Percentiles rank a stretch among this genome's conserved stretches.
Evolutionary conservation across 2,329 filamentous ascomycete species (phyloP).

Genomic region (Trichoderma breve): DNA sequence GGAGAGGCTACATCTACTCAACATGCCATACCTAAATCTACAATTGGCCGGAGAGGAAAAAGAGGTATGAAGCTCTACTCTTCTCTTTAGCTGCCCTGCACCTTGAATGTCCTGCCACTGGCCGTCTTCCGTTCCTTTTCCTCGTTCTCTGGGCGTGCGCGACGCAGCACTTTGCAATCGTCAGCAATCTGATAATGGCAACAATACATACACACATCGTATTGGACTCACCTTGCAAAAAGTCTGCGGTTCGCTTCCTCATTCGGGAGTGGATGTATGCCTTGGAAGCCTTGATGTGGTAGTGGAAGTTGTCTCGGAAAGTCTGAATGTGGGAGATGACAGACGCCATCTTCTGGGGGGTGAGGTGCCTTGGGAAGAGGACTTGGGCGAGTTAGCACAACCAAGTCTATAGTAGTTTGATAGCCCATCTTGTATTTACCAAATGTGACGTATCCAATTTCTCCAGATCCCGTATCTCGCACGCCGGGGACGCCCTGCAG

Average conservation of each 20-base stretch:
- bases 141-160: constrained; percentile 91
- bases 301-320: constrained; percentile 99
- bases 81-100: constrained; percentile 38
- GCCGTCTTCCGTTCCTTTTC: constrained; percentile 98
- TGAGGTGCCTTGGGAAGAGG: constrained; percentile 92
- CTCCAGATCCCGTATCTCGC: constrained; percentile 69
- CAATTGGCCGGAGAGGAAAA: not conserved
- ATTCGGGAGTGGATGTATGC: constrained; percentile 98
- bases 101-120: constrained; percentile 86
- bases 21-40: constrained; percentile 11
- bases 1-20: constrained; percentile 1
- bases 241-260: constrained; percentile 95
- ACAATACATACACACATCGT: not conserved
- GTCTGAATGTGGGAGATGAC: constrained; percentile 99
- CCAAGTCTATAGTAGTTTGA: not conserved
- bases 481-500: constrained; percentile 85
- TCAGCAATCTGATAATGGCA: constrained; percentile 26
- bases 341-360: constrained; percentile 83
- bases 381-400: constrained; percentile 52
- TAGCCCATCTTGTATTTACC: constrained; percentile 53
- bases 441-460: constrained; percentile 97
- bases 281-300: constrained; percentile 99
- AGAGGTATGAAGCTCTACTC: constrained; percentile 16
- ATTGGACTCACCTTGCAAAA: constrained; percentile 80
- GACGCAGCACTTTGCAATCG: constrained; percentile 71